Conservation (phyloP, 2,329 filamentous ascomycete genomes). For the Davidsoniella eucalypti region DNA sequence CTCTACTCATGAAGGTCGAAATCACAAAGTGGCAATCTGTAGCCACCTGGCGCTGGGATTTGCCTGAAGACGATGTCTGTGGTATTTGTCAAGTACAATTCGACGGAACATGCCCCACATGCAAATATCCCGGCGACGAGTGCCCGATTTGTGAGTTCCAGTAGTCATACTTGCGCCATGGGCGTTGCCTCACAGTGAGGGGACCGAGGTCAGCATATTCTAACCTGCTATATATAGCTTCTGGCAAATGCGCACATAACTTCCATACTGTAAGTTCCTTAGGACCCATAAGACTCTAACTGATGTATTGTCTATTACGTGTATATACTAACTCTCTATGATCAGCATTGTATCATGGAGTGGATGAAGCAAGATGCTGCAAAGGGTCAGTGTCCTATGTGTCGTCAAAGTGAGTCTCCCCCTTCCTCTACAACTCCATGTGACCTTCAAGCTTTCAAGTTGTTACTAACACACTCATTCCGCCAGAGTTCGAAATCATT, state of each 20-base stretch:
- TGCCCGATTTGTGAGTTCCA: conserved; percentile 63
- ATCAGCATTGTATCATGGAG: conserved; percentile 79
- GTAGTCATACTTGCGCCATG: not conserved
- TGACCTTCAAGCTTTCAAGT: not conserved
- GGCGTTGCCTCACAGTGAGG: not conserved
- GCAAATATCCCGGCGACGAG: conserved; percentile 94
- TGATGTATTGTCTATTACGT: conserved; percentile 13
- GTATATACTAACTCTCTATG: not conserved
- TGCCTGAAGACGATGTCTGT: conserved; percentile 93
- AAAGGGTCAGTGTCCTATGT: conserved; percentile 94
- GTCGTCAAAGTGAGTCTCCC: conserved; percentile 58
- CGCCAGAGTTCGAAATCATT: conserved; percentile 7
- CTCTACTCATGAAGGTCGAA: conserved; percentile 66
- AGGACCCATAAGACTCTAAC: not conserved
- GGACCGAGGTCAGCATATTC: not conserved
- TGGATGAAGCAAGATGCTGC: conserved; percentile 94
- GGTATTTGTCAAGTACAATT: conserved; percentile 98
- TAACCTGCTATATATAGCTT: conserved; percentile 38
- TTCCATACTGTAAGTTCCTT: conserved; percentile 69
- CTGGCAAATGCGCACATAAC: conserved; percentile 90
- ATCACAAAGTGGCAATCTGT: conserved; percentile 89
- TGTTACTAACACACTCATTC: not conserved
- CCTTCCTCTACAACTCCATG: not conserved
- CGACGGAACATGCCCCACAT: conserved; percentile 92
- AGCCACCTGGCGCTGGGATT: conserved; percentile 94